Evolutionary conservation across 2,329 filamentous ascomycete species (phyloP), one percentile per base, ranked within the genome.

Genomic region (Cadophora luteo-olivacea): DNA sequence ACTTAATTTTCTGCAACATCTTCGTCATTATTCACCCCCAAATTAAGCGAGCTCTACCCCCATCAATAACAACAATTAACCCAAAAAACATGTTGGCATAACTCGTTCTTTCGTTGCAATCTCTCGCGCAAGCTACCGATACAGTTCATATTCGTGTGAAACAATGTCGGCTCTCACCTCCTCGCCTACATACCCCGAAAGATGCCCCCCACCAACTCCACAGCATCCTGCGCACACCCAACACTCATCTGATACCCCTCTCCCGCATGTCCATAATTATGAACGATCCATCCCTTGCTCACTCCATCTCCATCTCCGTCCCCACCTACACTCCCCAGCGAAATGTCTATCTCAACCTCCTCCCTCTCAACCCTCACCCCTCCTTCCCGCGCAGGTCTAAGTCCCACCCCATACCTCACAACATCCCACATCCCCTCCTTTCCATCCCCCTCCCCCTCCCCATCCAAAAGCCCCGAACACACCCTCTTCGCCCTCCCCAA

Each of bases 361-460:
- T 49, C 45, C 19, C n/a, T 49, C 19, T 22, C 32, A 22, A 22
- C n/a, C 32, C 54, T 83, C 24, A 87, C 84, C 0, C 90, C 89
- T 12, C 82, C 85, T 63, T 85, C 82, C 61, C 90, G 81, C 77
- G 89, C 81, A 1, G 90, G 90, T 62, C 90, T 81, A 69, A 92
- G 74, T 1, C 90, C 90, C 52, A 92, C 90, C 9, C 87, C 87
- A 78, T 92, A 89, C 16, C 89, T 81, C 67, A 92, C 84, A 36
- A 92, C 83, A 78, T 86, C 86, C 68, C 92, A 76, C 51, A 5
- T n/a, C 14, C 19, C 7, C 16, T 7, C 52, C 52, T n/a, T 14
- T 2, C 22, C 25, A 14, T 32, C 24, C 4, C 51, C 4, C 22
- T 54, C 6, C 7, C 19, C 24, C 51, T 8, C 6, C 29, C 52